Evolutionary conservation across 257 asterid species (phyloP), one percentile per base, ranked within the genome.

Genomic region (Jasminum sambac): DNA sequence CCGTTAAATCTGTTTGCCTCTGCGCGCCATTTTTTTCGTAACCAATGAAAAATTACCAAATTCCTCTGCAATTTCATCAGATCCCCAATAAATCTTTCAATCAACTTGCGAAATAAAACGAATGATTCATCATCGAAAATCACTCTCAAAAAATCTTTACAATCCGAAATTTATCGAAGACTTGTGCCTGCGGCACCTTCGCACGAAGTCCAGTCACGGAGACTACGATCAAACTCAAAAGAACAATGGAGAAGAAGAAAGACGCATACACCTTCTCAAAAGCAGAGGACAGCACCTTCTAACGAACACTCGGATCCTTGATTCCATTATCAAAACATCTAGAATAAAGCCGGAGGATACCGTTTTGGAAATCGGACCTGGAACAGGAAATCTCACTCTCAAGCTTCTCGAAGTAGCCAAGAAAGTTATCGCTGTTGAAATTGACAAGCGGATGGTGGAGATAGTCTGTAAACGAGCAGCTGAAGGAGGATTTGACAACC

Each of bases 211-310:
- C 72, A 72, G 72, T 77, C 84, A 81, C 11, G 83, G 76, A 38
- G 73, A 80, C 71, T 81, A 79, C 68, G 52, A 34, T n/a, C 64
- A 41, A 39, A 23, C 39, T 34, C 72, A 73, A 30, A 73, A 74
- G 69, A 78, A 40, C 75, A 67, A 63, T 12, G 74, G 42, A 37
- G 62, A 39, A 64, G 72, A 72, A 38, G 84, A 76, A 67, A 66
- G 67, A 38, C 69, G 79, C 11, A 68, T 89, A 14, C 87, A 76
- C 43, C 77, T 92, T 66, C 76, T 80, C 60, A 95, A 95, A 77
- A 86, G 96, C 84, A 85, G 90, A 77, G 99, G 99, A 16, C 98
- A 91, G 75, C 96, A 94, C 73, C 95, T 94, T 36, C 92, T 95
- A 12, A 95, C 89, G 55, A 91, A 88, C 76, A 78, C 84, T 1